A percentile compares a stretch with the other conserved stretches of the same genome.
phyloP scores from a whole-genome alignment of 352 stramenopile species.

The Phytophthora chlamydospora region DNA sequence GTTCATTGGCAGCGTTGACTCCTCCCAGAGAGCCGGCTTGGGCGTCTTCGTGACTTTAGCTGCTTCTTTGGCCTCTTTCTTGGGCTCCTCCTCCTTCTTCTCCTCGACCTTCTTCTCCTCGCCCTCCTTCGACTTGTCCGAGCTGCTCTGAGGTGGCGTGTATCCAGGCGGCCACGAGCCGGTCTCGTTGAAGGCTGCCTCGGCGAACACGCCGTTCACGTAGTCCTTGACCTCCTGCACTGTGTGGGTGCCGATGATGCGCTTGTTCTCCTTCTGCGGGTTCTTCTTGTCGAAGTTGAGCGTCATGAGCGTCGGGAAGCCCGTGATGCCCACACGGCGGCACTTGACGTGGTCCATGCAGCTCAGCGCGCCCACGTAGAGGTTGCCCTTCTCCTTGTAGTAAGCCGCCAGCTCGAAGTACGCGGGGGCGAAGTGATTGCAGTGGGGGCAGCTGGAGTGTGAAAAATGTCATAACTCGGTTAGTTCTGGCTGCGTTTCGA shows the following conservation, averaged over 20 bases:
- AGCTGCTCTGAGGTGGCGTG: conserved; percentile 12
- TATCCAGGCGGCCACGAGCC: conserved; percentile 55
- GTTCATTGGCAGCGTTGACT: conserved; percentile 78
- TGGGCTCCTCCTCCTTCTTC: conserved; percentile 9
- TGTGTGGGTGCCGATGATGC: conserved; percentile 82
- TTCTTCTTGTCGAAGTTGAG: conserved; percentile 82
- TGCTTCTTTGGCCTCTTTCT: conserved; percentile 21
- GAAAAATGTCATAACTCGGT: conserved; percentile 26
- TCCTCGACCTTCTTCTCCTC: conserved; percentile 14
- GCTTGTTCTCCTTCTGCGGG: conserved; percentile 66
- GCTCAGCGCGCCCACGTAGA: conserved; percentile 80
- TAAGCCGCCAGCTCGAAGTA: conserved; percentile 72
- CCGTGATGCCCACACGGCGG: conserved; percentile 76
- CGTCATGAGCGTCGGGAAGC: conserved; percentile 80
- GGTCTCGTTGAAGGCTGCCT: conserved; percentile 75
- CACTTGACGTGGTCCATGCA: conserved; percentile 91
- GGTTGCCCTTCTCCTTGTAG: conserved; percentile 70
- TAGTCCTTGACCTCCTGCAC: conserved; percentile 80
- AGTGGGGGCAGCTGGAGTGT: conserved; percentile 68
- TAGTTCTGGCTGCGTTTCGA: conserved; percentile 12
- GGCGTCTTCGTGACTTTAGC: conserved; percentile 16
- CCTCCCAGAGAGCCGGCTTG: conserved; percentile 65
- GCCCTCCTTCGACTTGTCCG: conserved; percentile 18
- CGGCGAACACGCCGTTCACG: conserved; percentile 60
- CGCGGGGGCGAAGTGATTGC: conserved; percentile 75